Base-by-base conservation (phyloP, 1,139 yeast species). In the Diutina sp. region DNA sequence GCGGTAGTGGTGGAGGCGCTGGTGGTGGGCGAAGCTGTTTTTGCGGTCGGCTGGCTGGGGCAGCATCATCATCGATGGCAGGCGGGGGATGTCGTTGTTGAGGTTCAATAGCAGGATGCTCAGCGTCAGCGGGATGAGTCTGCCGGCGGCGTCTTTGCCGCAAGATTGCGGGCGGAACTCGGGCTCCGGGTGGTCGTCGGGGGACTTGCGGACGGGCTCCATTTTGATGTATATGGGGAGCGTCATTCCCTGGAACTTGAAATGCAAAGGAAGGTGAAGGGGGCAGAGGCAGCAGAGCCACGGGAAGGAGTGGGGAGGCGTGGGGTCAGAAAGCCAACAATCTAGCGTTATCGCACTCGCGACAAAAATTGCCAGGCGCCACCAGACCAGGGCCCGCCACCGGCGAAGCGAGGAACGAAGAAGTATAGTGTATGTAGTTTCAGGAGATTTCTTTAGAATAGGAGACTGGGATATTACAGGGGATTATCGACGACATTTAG, bases 81-180 rank as follows among this genome's bases (percentile, higher is more conserved):
- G 9, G n/a, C 51, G 51, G 29, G 51, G 51, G 57, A 64, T 64
- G 59, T 69, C 79, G 55, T 55, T 58, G 25, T 55, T 35, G 57
- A 81, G 68, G 1, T 83, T 79, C 14, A 81, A 68, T 8, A 81
- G 67, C 16, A 84, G 79, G 2, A 81, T 81, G 25, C 78, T 74
- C 11, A 84, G 80, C 6, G 83, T 74, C 5, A 83, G 78, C 6
- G 84, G 84, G 25, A 80, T 73, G 48, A 81, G 62, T 35, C 74
- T 64, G 0, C 83, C 84, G 38, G 76, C 79, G 46, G 71, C 65
- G 54, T 78, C 81, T 45, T 72, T 72, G 1, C 83, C 84, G 11
- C 79, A 83, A 0, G 84, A 79, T 4, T 80, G 74, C 0, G 85
- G 85, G 56, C 79, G 66, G 47, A 81, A 67, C 59, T 73, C 76